phyloP scores from a whole-genome alignment of 257 asterid species.

The Verbena officinalis region DNA sequence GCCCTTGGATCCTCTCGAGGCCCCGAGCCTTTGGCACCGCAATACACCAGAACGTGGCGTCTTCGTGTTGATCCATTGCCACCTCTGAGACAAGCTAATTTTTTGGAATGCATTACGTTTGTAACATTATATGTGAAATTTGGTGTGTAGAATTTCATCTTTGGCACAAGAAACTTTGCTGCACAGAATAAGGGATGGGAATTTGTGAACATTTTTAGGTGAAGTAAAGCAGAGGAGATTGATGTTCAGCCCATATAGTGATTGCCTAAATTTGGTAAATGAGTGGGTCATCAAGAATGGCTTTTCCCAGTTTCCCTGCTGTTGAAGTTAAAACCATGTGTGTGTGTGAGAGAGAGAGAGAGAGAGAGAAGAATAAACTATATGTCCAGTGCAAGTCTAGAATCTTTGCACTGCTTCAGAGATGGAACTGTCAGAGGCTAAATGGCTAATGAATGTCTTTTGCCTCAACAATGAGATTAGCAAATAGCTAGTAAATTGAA shows the following conservation, averaged over 20 bases:
- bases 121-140: constrained; percentile 9
- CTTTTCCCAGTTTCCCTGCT: not conserved
- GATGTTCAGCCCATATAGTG: constrained; percentile 27
- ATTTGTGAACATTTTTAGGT: constrained; percentile 26
- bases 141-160: not conserved
- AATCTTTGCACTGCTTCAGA: constrained; percentile 29
- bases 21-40: constrained; percentile 24
- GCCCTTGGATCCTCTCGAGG: constrained; percentile 44
- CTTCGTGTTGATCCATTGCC: constrained; percentile 17
- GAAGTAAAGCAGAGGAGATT: constrained; percentile 14
- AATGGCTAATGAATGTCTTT: constrained; percentile 10
- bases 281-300: constrained; percentile 13
- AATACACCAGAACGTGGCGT: constrained; percentile 25
- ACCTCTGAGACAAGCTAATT: constrained; percentile 2
- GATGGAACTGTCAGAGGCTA: not conserved
- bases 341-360: not conserved
- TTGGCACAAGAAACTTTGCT: constrained; percentile 2
- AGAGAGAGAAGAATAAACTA: constrained; percentile 31
- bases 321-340: not conserved
- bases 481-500: no score
- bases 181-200: constrained; percentile 5
- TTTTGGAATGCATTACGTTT: constrained; percentile 2
- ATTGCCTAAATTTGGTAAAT: not conserved
- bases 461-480: not conserved
- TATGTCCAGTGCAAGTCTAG: constrained; percentile 49